These are phyloP conservation scores for Agastache rugosa DNA, from an alignment of 257 asterid genomes.

Conservation along the genomic window DNA sequence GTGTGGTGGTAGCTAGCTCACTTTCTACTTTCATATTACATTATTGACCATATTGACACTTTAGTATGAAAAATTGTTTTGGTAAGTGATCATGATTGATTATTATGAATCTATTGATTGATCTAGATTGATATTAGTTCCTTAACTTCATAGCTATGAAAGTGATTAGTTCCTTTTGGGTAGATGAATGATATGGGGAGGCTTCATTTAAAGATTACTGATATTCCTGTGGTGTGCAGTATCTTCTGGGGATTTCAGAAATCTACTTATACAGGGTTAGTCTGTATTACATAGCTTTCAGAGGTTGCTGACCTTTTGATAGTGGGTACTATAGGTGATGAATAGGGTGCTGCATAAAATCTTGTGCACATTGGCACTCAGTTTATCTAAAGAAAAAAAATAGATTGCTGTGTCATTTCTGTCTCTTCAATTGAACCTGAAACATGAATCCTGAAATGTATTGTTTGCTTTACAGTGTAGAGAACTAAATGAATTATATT, in stretches of 20 bases:
- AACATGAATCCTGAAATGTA: too few relatives aligned
- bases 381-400: conserved; percentile 8
- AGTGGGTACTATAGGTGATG: background rate
- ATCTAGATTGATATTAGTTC: background rate
- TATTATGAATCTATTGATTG: too few relatives aligned
- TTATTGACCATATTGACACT: background rate
- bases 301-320: background rate
- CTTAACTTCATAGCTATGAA: background rate
- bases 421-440: background rate
- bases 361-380: background rate
- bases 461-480: too few relatives aligned
- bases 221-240: background rate
- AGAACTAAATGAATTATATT: too few relatives aligned
- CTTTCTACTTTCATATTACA: background rate
- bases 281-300: background rate
- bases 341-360: background rate
- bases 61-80: background rate
- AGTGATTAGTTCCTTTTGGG: background rate
- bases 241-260: background rate
- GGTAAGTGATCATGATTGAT: background rate
- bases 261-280: background rate
- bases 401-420: background rate
- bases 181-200: background rate
- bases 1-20: background rate
- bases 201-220: background rate